Base-by-base conservation (phyloP, 345 rosid genomes). In the Brassica cretica region DNA sequence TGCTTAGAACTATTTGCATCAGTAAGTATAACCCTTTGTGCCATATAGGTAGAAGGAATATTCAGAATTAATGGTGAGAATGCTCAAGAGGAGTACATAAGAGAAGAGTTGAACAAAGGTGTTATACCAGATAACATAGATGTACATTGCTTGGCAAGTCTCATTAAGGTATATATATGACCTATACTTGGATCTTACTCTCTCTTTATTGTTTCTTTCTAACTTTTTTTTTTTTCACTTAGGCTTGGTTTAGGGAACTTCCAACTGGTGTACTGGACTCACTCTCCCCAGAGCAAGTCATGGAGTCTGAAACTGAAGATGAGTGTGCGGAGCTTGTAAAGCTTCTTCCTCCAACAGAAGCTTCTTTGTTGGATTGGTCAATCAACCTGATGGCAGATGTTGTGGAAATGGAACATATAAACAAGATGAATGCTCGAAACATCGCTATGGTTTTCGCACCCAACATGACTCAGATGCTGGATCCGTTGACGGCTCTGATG, bases 211-310 rank as follows among this genome's bases (percentile, higher is more conserved):
- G 33, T 63, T 55, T 71, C 64, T 18, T 71, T 65, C 56, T 35
- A 35, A 35, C 16, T 7, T 8, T 33, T 6, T 12, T 16, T 2
- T 30, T 70, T 27, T 53, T 9, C 68, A 32, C 79, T 33, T 77
- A 96, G 99, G 99, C 98, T 63, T 96, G 99, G 98, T 96, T 96
- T 84, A 89, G 99, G 82, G 98, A 96, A 84, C 98, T 96, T 75
- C 99, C 99, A 0, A 93, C 88, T 9, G 98, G 99, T n/a, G 84
- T 96, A 2, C 73, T 96, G 82, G 99, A 96, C 84, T 88, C 97
- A 3, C 87, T 96, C 29, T 86, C 92, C 21, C 92, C 94, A 5
- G 98, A 93, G 73, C 89, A 88, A 82, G 96, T 96, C 37, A 96
- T 93, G 90, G 89, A 91, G 55, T 87, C 92, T 7, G 96, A 87